phyloP scores from a whole-genome alignment of 257 asterid species.

The Salvia splendens region DNA sequence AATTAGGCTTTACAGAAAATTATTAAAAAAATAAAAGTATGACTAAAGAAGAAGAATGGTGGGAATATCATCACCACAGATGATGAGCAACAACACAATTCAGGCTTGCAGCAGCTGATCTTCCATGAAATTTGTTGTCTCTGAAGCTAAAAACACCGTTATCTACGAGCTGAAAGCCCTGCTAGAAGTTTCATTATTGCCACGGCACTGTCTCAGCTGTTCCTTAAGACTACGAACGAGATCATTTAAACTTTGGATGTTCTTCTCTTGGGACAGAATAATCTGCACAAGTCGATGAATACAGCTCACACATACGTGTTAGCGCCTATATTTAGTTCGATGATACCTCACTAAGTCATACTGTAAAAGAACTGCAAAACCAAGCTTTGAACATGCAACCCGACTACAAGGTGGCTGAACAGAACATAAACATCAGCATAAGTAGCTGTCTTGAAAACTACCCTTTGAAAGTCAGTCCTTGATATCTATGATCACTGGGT shows the following conservation, averaged over 20 bases:
- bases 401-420: not conserved
- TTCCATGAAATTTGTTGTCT: slow-evolving; percentile 50
- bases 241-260: slow-evolving; percentile 70
- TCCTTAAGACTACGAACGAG: slow-evolving; percentile 68
- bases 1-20: slow-evolving; percentile 20
- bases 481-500: not conserved
- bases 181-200: slow-evolving; percentile 48
- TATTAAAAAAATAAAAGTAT: not conserved
- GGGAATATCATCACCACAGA: slow-evolving; percentile 11
- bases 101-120: slow-evolving; percentile 31
- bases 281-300: slow-evolving; percentile 47
- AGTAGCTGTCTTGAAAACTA: not conserved
- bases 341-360: not conserved
- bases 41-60: not conserved
- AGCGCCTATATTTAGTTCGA: not conserved
- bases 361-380: not conserved
- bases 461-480: not conserved
- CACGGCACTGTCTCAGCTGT: slow-evolving; percentile 64
- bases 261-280: slow-evolving; percentile 83
- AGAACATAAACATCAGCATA: not conserved
- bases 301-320: not conserved
- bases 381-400: not conserved
- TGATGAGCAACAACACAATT: slow-evolving; percentile 4
- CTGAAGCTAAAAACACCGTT: slow-evolving; percentile 47
- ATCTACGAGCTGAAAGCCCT: slow-evolving; percentile 49